Evolutionary conservation across 306 rosid species (phyloP).

Genomic region (Dicorynia guianensis): DNA sequence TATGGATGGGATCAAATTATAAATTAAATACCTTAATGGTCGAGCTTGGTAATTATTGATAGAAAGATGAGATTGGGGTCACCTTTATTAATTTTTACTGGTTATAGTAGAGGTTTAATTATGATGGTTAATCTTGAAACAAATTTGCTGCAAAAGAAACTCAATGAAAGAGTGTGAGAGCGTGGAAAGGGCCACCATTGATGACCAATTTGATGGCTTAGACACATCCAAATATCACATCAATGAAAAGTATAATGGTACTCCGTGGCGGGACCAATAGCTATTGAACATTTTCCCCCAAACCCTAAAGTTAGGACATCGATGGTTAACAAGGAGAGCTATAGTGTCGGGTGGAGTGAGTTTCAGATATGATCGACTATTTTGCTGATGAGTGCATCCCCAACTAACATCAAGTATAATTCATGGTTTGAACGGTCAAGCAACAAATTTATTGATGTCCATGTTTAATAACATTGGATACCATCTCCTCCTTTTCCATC

Average conservation of each 20-base stretch:
- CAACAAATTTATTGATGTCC: conserved; percentile 69
- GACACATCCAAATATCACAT: conserved; percentile 58
- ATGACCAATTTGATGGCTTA: conserved; percentile 40
- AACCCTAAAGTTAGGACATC: conserved; percentile 54
- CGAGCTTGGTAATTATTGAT: too few species aligned
- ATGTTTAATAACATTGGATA: conserved; percentile 65
- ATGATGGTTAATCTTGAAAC: background rate
- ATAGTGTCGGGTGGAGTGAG: conserved; percentile 51
- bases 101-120: background rate
- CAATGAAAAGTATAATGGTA: conserved; percentile 58
- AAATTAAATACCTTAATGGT: too few species aligned
- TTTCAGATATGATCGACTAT: conserved; percentile 21
- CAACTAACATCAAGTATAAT: conserved; percentile 34
- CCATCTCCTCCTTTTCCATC: conserved; percentile 38
- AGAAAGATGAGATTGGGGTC: background rate
- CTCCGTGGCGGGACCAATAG: conserved; percentile 46
- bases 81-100: too few species aligned
- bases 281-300: conserved; percentile 37
- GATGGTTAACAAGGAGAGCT: conserved; percentile 46
- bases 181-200: conserved; percentile 24
- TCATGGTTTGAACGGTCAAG: conserved; percentile 88
- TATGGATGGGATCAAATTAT: too few species aligned
- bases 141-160: background rate
- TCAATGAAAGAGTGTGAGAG: conserved; percentile 3
- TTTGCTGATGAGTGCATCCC: conserved; percentile 51